A percentile compares a stretch with the other conserved stretches of the same genome.
phyloP scores from a whole-genome alignment of 352 stramenopile species.

The Phytophthora vignae region DNA sequence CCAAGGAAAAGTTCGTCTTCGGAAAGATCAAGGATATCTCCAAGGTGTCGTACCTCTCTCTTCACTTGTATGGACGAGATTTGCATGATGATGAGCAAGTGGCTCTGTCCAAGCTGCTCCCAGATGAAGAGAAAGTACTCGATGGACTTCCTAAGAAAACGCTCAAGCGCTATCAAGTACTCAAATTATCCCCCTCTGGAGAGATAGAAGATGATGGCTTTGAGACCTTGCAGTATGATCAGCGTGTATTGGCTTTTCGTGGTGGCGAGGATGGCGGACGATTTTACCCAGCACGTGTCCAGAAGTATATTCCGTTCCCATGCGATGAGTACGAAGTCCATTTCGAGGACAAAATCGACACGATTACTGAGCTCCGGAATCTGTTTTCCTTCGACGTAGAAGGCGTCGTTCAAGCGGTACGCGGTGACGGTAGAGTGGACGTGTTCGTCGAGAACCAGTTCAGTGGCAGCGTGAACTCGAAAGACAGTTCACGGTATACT shows the following conservation, averaged over 20 bases:
- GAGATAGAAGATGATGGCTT: constrained; percentile 58
- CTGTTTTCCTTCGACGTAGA: constrained; percentile 69
- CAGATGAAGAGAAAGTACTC: constrained; percentile 38
- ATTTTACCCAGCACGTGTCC: constrained; percentile 66
- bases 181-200: constrained; percentile 61
- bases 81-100: constrained; percentile 43
- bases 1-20: constrained; percentile 71
- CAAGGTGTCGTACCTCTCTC: constrained; percentile 66
- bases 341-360: constrained; percentile 67
- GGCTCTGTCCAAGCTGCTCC: constrained; percentile 47
- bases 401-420: constrained; percentile 58
- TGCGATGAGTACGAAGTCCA: constrained; percentile 56
- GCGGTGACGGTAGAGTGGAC: constrained; percentile 63
- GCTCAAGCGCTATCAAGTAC: constrained; percentile 46
- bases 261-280: constrained; percentile 58
- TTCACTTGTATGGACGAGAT: constrained; percentile 76
- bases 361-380: constrained; percentile 65
- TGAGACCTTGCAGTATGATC: constrained; percentile 63
- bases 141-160: constrained; percentile 41
- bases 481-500: constrained; percentile 10
- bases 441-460: constrained; percentile 41
- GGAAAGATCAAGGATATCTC: constrained; percentile 58
- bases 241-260: constrained; percentile 75
- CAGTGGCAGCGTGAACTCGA: not conserved
- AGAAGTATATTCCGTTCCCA: constrained; percentile 60